Base-by-base conservation (phyloP, 1,284 basidiomycete species). In the Clitocybe nebularis region DNA sequence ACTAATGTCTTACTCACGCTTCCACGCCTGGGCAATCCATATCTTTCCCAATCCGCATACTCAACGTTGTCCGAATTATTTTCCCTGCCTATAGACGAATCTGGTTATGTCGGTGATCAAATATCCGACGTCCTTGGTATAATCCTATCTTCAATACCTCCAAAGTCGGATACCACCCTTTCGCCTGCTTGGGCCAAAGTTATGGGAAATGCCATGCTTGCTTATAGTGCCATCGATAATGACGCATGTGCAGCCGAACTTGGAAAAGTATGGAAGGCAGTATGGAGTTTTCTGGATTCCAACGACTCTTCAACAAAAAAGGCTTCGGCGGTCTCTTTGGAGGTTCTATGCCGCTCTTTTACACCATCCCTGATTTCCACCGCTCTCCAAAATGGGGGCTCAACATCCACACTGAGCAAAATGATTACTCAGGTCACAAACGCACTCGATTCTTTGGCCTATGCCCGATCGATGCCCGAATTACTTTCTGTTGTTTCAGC, bases 11-110 rank as follows among this genome's bases (percentile, higher is more conserved):
- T 96, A 20, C 79, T 95, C 10, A 70, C 77, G 8, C 77, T 94
- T 23, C 89, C 92, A 23, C 83, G 85, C 38, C 70, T 91, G n/a
- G 85, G 84, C 28, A 88, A 88, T 55, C 76, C 86, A 14, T 93
- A 90, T 61, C 75, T 96, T 36, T 86, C 92, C 1, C 82, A 90
- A 60, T 81, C 87, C 25, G 72, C 86, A 13, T 95, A 92, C 60
- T 81, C 82, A 21, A 75, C 90, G 36, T 74, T 96, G 45, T 78
- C 89, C 21, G 81, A 84, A 48, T 72, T 93, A 3, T 81, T 92
- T 46, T 67, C 79, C 4, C 60, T 73, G 23, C 60, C 72, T 9
- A 75, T 77, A 40, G 71, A 74, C 43, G 67, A 67, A 3, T 60
- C 64, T 8, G 66, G 61, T 36, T 66, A 66, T 46, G 60, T 79